Base-by-base conservation (phyloP, 1,284 basidiomycete genomes). In the Leccinum pseudoinsigne region DNA sequence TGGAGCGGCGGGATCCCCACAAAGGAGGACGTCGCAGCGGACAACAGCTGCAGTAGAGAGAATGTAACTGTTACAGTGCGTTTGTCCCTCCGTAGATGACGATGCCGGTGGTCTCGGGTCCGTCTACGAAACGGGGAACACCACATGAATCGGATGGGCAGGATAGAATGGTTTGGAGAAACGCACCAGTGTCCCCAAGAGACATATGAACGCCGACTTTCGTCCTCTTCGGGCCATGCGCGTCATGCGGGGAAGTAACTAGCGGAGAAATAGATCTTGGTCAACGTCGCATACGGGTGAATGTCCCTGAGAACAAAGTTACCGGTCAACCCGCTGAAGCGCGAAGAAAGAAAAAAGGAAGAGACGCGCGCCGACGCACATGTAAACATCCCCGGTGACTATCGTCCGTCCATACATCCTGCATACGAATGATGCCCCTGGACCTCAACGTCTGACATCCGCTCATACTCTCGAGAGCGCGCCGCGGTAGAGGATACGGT, bases 381-480 rank as follows among this genome's bases (percentile, higher is more conserved):
- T 78, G 65, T 80, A 80, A 26, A 92, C 83, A 9, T 83, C 84
- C 5, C 82, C 85, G 55, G 26, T 28, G 26, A 28, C 78, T 79
- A 61, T 81, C 80, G 70, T 93, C 90, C 59, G 87, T 21, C 21
- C 21, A 21, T 21, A 21, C 21, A 21, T 73, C 76, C 82, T 77
- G 72, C 53, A 90, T 71, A 40, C 77, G 79, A 23, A 84, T 21
- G 21, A 21, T 21, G 21, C 21, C 21, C 21, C 21, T 21, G 21
- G 2, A 21, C 21, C 21, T 21, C 23, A 93, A 76, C 36, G 81
- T 82, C 1, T 86, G 86, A 40, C 88, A 76, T n/a, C 90, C 88
- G 54, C 89, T 87, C 89, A 93, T 90, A 74, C 85, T 90, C 75
- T 92, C 90, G 88, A 86, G 18, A 93, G 80, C 0, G 89, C 83